phyloP scores from a whole-genome alignment of 306 rosid genomes.

The Adenanthera pavonina region DNA sequence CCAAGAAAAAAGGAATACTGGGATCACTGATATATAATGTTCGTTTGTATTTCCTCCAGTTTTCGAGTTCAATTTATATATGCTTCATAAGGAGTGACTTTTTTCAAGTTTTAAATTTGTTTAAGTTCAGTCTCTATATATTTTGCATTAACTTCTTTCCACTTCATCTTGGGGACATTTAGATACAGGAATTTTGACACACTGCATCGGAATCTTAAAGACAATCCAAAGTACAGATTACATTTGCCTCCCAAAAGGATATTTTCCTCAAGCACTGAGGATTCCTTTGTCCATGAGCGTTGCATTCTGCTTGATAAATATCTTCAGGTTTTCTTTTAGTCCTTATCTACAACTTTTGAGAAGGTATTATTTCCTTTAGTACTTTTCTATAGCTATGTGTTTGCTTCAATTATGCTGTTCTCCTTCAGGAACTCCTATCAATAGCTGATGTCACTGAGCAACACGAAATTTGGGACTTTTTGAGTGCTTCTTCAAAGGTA shows the following conservation, averaged over 20 bases:
- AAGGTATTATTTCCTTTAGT: constrained; percentile 6
- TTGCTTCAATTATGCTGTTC: constrained; percentile 39
- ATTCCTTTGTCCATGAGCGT: constrained; percentile 96
- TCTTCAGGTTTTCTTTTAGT: constrained; percentile 68
- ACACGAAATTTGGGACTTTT: constrained; percentile 97
- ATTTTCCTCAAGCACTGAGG: constrained; percentile 98
- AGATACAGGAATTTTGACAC: constrained; percentile 97
- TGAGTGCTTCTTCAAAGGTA: constrained; percentile 93
- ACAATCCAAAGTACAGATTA: constrained; percentile 86
- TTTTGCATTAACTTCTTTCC: constrained; percentile 22
- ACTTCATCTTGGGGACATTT: constrained; percentile 39
- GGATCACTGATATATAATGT: constrained; percentile 14
- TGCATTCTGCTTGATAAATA: constrained; percentile 95
- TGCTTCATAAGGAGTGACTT: constrained; percentile 16
- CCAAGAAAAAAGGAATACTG: constrained; percentile 24
- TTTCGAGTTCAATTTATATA: constrained; percentile 31
- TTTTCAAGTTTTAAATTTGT: constrained; percentile 22
- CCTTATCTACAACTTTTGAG: constrained; percentile 22
- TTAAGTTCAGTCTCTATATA: constrained; percentile 27
- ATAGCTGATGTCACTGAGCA: constrained; percentile 94
- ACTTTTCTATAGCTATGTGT: background rate
- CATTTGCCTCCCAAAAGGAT: constrained; percentile 97
- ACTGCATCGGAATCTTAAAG: constrained; percentile 90
- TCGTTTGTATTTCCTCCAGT: constrained; percentile 25
- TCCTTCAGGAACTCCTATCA: constrained; percentile 82